These are phyloP conservation scores for Lactarius deliciosus DNA, from an alignment of 768 basidiomycete species.

Conservation along the genomic window DNA sequence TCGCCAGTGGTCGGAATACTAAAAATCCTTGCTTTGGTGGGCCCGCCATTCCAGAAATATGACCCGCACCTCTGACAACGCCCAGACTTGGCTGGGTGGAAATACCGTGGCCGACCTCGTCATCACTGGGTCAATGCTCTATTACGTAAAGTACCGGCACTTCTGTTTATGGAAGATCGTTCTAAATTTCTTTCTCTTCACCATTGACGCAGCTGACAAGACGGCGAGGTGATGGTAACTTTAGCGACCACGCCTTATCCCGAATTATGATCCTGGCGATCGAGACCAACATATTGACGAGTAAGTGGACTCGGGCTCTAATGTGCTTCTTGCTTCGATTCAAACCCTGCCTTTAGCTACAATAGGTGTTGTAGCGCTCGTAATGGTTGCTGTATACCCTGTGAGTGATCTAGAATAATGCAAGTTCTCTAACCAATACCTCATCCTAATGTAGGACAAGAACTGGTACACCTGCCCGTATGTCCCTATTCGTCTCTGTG, in stretches of 20 bases:
- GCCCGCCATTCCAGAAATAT: not conserved
- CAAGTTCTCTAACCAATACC: not conserved
- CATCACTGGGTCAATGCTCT: slow-evolving; percentile 6
- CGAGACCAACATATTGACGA: slow-evolving; percentile 32
- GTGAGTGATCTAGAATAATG: not conserved
- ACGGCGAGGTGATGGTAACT: not conserved
- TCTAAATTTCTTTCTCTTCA: not conserved
- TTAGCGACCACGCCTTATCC: slow-evolving; percentile 18
- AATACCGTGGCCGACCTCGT: slow-evolving; percentile 1
- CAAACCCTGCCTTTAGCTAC: not conserved
- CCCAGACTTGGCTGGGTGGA: slow-evolving; percentile 5
- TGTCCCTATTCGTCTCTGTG: not conserved
- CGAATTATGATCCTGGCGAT: slow-evolving; percentile 32
- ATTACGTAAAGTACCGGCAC: not conserved
- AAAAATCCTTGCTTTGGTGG: not conserved
- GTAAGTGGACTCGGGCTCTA: not conserved
- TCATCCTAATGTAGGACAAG: slow-evolving; percentile 1
- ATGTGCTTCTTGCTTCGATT: not conserved
- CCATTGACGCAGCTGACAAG: not conserved
- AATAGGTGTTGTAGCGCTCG: not conserved
- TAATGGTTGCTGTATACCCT: not conserved
- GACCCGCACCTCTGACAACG: not conserved
- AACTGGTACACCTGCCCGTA: slow-evolving; percentile 22
- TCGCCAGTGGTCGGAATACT: not conserved
- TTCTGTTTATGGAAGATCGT: too few species aligned